phyloP scores from a whole-genome alignment of 768 basidiomycete genomes.

The Neoboletus magnificus region DNA sequence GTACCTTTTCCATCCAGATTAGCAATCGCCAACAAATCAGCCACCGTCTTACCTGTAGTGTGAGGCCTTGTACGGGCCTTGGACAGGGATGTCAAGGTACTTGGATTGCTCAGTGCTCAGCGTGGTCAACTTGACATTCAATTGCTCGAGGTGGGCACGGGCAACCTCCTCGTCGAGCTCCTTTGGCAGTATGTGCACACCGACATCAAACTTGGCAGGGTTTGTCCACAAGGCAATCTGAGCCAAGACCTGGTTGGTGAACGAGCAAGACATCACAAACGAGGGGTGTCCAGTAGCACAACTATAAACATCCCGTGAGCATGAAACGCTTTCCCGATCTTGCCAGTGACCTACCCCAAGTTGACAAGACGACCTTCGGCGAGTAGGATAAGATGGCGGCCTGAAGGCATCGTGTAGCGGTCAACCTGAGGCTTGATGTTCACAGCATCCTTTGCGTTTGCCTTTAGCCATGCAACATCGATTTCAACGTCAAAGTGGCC shows the following conservation, averaged over 20 bases:
- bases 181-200: constrained; percentile 98
- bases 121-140: constrained; percentile 91
- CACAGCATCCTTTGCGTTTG: constrained; percentile 73
- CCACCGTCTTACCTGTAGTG: constrained; percentile 55
- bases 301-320: constrained; percentile 33
- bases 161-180: constrained; percentile 99
- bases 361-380: constrained; percentile 99
- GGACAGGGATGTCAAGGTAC: constrained; percentile 87
- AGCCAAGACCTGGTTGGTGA: constrained; percentile 96
- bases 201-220: constrained; percentile 88
- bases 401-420: constrained; percentile 88
- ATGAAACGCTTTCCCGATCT: neutral
- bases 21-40: neutral
- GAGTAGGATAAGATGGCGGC: constrained; percentile 94
- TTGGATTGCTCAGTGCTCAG: constrained; percentile 70
- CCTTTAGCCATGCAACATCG: constrained; percentile 98
- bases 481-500: constrained; percentile 90
- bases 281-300: constrained; percentile 99
- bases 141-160: constrained; percentile 85
- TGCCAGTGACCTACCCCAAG: constrained; percentile 62
- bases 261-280: constrained; percentile 99
- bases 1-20: constrained; percentile 23
- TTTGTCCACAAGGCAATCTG: constrained; percentile 98
- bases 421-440: constrained; percentile 99
- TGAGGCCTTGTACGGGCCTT: constrained; percentile 74